Conservation (phyloP, 257 asterid species). For the Mentha longifolia region DNA sequence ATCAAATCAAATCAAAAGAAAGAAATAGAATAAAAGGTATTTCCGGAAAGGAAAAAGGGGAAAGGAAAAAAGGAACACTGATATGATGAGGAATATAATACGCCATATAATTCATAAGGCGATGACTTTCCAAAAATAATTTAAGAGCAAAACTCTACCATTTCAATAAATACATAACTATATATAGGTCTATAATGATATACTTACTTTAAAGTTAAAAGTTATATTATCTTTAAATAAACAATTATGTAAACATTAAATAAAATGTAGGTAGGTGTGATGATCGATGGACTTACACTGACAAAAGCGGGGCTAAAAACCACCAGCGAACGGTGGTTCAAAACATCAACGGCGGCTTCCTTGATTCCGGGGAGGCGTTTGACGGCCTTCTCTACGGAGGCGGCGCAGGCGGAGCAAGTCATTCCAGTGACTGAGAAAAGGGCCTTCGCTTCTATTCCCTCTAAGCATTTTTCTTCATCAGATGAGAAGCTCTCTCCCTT, state of each 20-base stretch:
- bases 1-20: no score
- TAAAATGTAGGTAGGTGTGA: no score
- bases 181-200: no score
- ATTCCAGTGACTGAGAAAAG: conserved; percentile 56
- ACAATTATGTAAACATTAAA: no score
- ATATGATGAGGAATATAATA: no score
- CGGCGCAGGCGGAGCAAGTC: conserved; percentile 66
- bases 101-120: no score
- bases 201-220: background rate
- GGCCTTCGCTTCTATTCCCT: conserved; percentile 46
- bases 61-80: no score
- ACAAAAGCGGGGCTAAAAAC: conserved; percentile 41
- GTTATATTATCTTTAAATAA: background rate
- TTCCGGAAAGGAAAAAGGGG: no score
- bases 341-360: conserved; percentile 51
- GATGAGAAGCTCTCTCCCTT: conserved; percentile 23
- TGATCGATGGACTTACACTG: conserved; percentile 41
- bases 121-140: no score
- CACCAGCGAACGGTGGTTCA: conserved; percentile 55
- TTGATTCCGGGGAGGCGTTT: conserved; percentile 57
- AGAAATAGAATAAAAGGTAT: no score
- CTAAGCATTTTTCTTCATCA: conserved; percentile 43
- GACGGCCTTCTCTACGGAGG: conserved; percentile 59
- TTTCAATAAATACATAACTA: no score
- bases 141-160: no score